Percentiles rank a stretch among this genome's conserved stretches.
Evolutionary conservation across 2,329 filamentous ascomycete genomes (phyloP).

Genomic region (Xylaria sp.): DNA sequence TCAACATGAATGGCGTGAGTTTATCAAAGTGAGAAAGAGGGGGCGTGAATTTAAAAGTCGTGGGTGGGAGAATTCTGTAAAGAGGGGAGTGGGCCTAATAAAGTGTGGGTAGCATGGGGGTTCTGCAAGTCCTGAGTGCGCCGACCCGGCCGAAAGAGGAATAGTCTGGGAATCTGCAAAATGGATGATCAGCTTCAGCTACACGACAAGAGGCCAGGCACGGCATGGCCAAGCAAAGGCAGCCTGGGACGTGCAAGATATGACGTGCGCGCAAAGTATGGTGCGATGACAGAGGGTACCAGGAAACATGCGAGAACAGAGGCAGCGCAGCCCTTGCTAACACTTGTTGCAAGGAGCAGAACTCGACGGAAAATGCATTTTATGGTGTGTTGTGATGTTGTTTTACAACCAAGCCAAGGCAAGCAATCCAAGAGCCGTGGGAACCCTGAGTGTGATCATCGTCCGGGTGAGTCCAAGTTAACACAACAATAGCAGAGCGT

Average conservation of each 20-base stretch:
- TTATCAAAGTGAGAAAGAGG: slow-evolving; percentile 11
- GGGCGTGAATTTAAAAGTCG: slow-evolving; percentile 38
- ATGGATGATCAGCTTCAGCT: slow-evolving; percentile 40
- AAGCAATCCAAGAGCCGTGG: slow-evolving; percentile 8
- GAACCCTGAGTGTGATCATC: slow-evolving; percentile 20
- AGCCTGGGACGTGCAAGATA: slow-evolving; percentile 5
- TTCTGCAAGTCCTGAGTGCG: slow-evolving; percentile 17
- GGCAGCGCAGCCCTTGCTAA: slow-evolving; percentile 21
- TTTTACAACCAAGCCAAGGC: slow-evolving; percentile 25
- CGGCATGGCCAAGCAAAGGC: slow-evolving; percentile 5
- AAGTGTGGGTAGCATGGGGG: slow-evolving; percentile 8
- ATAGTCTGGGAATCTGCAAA: slow-evolving; percentile 43
- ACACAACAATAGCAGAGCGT: slow-evolving; percentile 23
- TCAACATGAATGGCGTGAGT: slow-evolving; percentile 6
- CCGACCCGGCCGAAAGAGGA: slow-evolving; percentile 41
- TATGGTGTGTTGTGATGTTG: slow-evolving; percentile 22
- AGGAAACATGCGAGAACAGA: background rate
- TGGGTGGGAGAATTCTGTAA: background rate
- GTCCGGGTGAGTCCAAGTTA: slow-evolving; percentile 24
- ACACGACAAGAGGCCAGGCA: slow-evolving; percentile 19
- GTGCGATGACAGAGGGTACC: slow-evolving; percentile 2
- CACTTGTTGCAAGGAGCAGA: slow-evolving; percentile 19
- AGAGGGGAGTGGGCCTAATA: slow-evolving; percentile 38
- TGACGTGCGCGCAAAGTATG: slow-evolving; percentile 2
- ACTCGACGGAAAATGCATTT: slow-evolving; percentile 22